Evolutionary conservation across 2,329 filamentous ascomycete genomes (phyloP).

Genomic region (Harringtonia lauricola): DNA sequence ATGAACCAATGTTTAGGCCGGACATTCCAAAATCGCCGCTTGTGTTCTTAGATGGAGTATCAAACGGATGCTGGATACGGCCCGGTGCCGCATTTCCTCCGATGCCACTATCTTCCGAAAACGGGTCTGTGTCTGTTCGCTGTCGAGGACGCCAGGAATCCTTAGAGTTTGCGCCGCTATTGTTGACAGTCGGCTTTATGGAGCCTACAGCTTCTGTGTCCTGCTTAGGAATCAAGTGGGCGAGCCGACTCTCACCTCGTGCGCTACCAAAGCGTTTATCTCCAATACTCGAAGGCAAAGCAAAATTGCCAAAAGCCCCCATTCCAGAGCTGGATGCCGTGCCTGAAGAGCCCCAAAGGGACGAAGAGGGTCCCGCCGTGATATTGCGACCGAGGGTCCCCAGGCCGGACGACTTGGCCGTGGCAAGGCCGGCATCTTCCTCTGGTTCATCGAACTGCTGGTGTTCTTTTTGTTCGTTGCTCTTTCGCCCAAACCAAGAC

Average conservation of each 20-base stretch:
- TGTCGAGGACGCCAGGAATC: conserved; percentile 47
- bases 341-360: conserved; percentile 33
- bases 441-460: conserved; percentile 39
- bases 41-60: conserved; percentile 43
- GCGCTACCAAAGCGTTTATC: conserved; percentile 67
- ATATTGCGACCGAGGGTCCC: conserved; percentile 42
- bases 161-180: background rate
- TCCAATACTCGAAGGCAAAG: conserved; percentile 47
- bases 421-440: conserved; percentile 27
- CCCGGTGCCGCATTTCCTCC: conserved; percentile 35
- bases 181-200: background rate
- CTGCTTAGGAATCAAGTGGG: conserved; percentile 57
- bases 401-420: conserved; percentile 25
- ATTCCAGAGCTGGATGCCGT: conserved; percentile 55
- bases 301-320: conserved; percentile 86
- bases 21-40: conserved; percentile 52
- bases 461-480: conserved; percentile 40
- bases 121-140: conserved; percentile 65
- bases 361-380: conserved; percentile 26
- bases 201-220: conserved; percentile 12
- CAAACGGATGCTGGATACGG: conserved; percentile 27
- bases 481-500: conserved; percentile 46
- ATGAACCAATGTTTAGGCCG: conserved; percentile 44
- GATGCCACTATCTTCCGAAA: conserved; percentile 51
- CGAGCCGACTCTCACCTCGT: conserved; percentile 72